These are phyloP conservation scores for Trichomonas gallinae DNA, from an alignment of 208 protist species.

Conservation along the genomic window DNA sequence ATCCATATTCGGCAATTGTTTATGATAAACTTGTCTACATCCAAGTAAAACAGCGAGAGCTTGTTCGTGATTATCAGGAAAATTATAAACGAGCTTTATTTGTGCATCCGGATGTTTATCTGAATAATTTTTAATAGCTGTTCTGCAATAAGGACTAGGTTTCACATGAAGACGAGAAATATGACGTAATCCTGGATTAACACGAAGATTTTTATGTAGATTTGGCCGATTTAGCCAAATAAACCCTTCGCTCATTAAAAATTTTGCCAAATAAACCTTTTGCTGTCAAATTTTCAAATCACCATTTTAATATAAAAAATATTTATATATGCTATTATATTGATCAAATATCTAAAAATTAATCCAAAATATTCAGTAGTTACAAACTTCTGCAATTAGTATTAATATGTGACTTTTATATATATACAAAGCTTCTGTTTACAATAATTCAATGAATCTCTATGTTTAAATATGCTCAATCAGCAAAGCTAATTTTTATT, in stretches of 20 bases:
- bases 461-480: too few species aligned
- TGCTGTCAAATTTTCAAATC: too few species aligned
- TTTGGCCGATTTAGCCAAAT: not conserved
- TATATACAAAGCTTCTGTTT: too few species aligned
- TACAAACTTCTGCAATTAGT: too few species aligned
- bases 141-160: not conserved
- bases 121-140: not conserved
- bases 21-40: constrained; percentile 59
- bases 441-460: too few species aligned
- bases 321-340: too few species aligned
- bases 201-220: not conserved
- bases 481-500: too few species aligned
- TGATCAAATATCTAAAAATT: too few species aligned
- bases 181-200: not conserved
- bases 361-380: too few species aligned
- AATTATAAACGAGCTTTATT: not conserved
- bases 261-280: too few species aligned
- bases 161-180: not conserved
- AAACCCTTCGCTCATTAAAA: not conserved
- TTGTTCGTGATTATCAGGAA: not conserved
- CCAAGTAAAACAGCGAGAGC: constrained; percentile 40
- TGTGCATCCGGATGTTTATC: not conserved
- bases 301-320: too few species aligned
- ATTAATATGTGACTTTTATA: too few species aligned
- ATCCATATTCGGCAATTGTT: constrained; percentile 66